Base-by-base conservation (phyloP, 31 red algal genomes). In the Porphyra umbilicalis region DNA sequence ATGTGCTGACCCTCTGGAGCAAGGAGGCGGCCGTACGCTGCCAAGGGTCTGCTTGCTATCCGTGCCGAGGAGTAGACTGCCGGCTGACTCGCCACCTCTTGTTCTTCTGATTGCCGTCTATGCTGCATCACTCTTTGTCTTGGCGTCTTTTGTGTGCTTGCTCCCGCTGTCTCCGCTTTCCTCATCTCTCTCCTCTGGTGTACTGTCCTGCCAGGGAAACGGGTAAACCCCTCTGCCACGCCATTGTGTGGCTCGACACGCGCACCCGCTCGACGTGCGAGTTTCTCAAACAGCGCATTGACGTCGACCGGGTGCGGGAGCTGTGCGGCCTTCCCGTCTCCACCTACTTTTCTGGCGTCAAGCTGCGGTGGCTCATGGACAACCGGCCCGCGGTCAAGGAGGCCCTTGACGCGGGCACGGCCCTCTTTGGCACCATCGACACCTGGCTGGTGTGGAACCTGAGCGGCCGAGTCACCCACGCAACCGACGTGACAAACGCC, bases 401-500 rank as follows among this genome's bases (percentile, higher is more conserved):
- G 34, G 92, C 89, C 11, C 75, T 95, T 38, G 84, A 88, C 15
- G 86, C 83, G 37, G 92, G 92, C 6, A 93, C 80, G 34, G 92
- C 90, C 16, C 40, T 95, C 39, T 90, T 98, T 75, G 96, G 96
- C 35, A 98, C 96, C 16, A 84, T 98, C 13, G 96, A 98, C 82
- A 87, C 92, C 35, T 98, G 96, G 96, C 84, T 98, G 33, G 83
- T 94, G 29, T 98, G 90, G 84, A 87, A 90, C 25, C 78, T 98
- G 35, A 82, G 83, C 82, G 82, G 80, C 35, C 81, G 90, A 29
- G 83, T 84, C 34, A 74, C 77, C 14, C 88, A 98, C 89, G 83
- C 92, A 1, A 98, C 96, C 25, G 96, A 98, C 79, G 91, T 95
- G 16, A 95, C 96, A 9, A 98, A 98, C 77, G 96, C 96, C 29